Conservation (phyloP, 202 grass and related monocot species). For the Brachypodium distachyon region DNA sequence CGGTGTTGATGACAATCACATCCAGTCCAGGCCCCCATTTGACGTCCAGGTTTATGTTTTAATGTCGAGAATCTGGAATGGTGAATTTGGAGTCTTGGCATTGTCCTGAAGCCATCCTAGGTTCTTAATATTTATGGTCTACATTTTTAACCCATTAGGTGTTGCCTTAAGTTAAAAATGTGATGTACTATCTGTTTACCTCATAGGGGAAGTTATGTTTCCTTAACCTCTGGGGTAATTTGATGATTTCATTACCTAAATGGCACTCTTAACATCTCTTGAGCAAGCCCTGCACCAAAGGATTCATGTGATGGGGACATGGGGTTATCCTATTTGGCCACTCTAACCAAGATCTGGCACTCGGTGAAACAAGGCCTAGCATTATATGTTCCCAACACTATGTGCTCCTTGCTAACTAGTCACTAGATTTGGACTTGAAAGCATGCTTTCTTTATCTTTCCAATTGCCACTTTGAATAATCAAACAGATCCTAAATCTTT, state of each 20-base stretch:
- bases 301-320: neutral
- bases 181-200: neutral
- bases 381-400: neutral
- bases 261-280: neutral
- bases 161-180: neutral
- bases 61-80: neutral
- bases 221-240: neutral
- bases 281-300: neutral
- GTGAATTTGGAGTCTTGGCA: neutral
- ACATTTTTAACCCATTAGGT: neutral
- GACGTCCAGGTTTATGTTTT: neutral
- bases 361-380: neutral
- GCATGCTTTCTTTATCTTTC: neutral
- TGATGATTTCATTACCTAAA: neutral
- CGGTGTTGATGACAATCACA: neutral
- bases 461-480: neutral
- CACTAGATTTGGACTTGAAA: neutral
- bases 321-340: neutral
- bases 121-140: neutral
- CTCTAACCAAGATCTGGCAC: neutral
- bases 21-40: neutral
- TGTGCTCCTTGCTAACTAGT: neutral
- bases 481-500: slow-evolving; percentile 9
- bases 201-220: neutral
- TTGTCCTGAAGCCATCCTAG: neutral